Conservation (phyloP, 805 yeast genomes). For the Metschnikowia reukaufii region DNA sequence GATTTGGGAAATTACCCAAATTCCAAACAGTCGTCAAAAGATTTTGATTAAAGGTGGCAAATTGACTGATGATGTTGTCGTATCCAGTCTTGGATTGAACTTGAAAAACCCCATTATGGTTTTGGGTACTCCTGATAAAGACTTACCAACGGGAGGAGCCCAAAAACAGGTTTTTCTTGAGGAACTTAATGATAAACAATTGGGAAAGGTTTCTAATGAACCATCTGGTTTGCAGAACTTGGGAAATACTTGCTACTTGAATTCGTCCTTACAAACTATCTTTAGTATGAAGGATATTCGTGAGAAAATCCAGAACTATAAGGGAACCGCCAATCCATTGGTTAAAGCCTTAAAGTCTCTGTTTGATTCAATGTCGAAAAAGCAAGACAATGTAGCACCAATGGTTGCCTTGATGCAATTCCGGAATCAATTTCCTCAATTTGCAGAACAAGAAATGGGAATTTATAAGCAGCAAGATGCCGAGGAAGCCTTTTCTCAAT, state of each 20-base stretch:
- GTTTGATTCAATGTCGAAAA: constrained; percentile 47
- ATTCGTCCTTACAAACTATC: constrained; percentile 64
- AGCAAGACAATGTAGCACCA: constrained; percentile 61
- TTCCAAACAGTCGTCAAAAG: constrained; percentile 89
- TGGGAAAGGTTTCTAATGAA: constrained; percentile 37
- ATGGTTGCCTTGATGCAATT: constrained; percentile 61
- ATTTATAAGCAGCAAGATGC: constrained; percentile 95
- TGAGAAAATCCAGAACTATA: constrained; percentile 22
- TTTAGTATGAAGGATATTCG: constrained; percentile 46
- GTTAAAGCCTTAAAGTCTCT: constrained; percentile 40
- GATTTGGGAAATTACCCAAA: constrained; percentile 70
- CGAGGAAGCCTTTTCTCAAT: constrained; percentile 89
- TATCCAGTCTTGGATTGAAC: constrained; percentile 56
- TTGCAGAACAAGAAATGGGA: constrained; percentile 78
- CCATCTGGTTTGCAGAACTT: constrained; percentile 70
- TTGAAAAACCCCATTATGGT: constrained; percentile 76
- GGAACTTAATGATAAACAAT: constrained; percentile 55
- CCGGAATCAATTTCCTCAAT: constrained; percentile 79
- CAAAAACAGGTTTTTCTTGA: constrained; percentile 62
- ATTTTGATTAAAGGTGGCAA: constrained; percentile 89
- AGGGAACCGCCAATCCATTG: constrained; percentile 19
- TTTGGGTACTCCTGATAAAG: constrained; percentile 83
- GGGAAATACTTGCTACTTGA: constrained; percentile 79
- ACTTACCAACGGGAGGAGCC: constrained; percentile 52
- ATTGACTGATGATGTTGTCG: constrained; percentile 64